phyloP scores from a whole-genome alignment of 495 filamentous ascomycete species.

The Gamarada debralockiae region DNA sequence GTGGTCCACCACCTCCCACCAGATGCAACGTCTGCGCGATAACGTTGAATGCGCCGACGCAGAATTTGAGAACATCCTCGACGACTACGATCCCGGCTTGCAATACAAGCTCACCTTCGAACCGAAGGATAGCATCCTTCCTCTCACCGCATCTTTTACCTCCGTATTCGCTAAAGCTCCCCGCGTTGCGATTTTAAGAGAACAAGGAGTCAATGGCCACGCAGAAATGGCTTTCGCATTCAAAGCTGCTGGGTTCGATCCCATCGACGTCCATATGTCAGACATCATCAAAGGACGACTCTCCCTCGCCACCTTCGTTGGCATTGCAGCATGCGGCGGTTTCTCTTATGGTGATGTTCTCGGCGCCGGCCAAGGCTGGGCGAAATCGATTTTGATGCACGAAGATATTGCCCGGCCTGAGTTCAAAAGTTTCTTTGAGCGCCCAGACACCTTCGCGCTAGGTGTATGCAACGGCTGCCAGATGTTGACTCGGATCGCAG shows the following conservation, averaged over 20 bases:
- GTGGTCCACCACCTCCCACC: conserved; percentile 84
- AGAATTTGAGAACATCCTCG: conserved; percentile 75
- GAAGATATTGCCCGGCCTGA: conserved; percentile 62
- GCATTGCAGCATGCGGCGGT: conserved; percentile 90
- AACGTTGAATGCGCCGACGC: conserved; percentile 83
- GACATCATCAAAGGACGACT: conserved; percentile 72
- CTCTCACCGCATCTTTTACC: conserved; percentile 64
- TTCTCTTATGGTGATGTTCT: conserved; percentile 98
- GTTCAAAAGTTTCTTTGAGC: conserved; percentile 82
- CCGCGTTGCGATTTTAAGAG: conserved; percentile 87
- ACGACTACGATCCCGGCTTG: conserved; percentile 76
- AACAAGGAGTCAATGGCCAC: conserved; percentile 93
- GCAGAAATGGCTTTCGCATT: conserved; percentile 98
- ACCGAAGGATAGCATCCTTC: conserved; percentile 69
- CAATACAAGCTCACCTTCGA: conserved; percentile 81
- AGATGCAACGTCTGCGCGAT: conserved; percentile 88
- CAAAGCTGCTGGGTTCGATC: conserved; percentile 82
- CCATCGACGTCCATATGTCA: conserved; percentile 95
- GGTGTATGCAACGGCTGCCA: conserved; percentile 99
- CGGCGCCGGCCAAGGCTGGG: conserved; percentile 93
- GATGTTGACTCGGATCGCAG: conserved; percentile 80
- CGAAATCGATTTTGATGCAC: conserved; percentile 88
- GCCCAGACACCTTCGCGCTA: conserved; percentile 85
- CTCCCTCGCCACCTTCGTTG: conserved; percentile 76
- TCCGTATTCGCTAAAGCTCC: conserved; percentile 71